Conservation (phyloP, 1,284 basidiomycete species). For the Pholiota adiposa region DNA sequence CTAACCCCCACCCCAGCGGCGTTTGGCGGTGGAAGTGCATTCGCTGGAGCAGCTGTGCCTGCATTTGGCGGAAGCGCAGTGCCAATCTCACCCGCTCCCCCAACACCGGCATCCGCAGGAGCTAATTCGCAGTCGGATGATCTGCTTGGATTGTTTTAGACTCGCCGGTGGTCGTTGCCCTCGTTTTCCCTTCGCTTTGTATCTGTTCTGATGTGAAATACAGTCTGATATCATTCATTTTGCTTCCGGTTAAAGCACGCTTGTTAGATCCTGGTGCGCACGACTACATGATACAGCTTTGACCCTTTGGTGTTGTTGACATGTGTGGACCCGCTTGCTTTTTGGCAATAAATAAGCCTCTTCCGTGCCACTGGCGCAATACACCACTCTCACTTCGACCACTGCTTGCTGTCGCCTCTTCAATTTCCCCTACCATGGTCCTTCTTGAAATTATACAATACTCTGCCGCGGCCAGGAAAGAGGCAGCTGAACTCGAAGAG, state of each 20-base stretch:
- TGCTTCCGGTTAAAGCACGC: background rate
- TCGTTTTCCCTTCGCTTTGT: slow-evolving; percentile 5
- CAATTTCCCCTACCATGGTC: no score
- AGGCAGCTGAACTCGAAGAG: no score
- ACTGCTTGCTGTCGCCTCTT: no score
- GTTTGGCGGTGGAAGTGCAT: slow-evolving; percentile 20
- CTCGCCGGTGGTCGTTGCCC: background rate
- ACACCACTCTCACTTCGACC: no score
- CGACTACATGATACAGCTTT: no score
- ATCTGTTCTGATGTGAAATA: slow-evolving; percentile 9
- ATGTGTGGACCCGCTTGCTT: background rate
- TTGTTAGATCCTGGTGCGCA: no score
- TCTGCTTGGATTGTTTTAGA: slow-evolving; percentile 51
- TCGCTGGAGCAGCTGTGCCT: slow-evolving; percentile 19
- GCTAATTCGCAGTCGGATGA: slow-evolving; percentile 44
- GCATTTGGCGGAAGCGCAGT: slow-evolving; percentile 21
- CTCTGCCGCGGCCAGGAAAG: no score
- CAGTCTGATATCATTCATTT: background rate
- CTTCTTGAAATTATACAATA: no score
- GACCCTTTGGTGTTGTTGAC: background rate
- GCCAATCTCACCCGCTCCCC: slow-evolving; percentile 23
- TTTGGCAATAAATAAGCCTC: background rate
- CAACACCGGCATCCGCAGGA: slow-evolving; percentile 26
- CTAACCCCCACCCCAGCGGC: slow-evolving; percentile 22
- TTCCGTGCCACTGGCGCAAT: no score